A percentile compares a stretch with the other conserved stretches of the same genome.
These are phyloP conservation scores for Vanrija sp. DNA, from an alignment of 1,284 basidiomycete genomes.

Conservation along the genomic window DNA sequence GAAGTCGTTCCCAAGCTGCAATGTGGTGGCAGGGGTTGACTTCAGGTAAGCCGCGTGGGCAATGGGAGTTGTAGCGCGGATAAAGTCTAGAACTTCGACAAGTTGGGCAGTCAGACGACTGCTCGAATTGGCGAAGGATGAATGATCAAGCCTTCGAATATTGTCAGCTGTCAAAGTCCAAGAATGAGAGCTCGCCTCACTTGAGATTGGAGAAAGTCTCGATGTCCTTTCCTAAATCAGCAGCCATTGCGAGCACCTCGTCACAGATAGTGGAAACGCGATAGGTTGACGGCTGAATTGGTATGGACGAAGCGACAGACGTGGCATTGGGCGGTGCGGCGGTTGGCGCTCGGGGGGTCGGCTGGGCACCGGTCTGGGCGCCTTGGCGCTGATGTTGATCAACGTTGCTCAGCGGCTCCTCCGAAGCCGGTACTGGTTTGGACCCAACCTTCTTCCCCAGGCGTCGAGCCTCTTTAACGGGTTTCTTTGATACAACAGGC, in stretches of 20 bases:
- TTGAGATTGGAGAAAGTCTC: not conserved
- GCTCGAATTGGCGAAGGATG: not conserved
- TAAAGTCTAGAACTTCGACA: slow-evolving; percentile 6
- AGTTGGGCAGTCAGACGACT: slow-evolving; percentile 1
- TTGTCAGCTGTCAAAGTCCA: not conserved
- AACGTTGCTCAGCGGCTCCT: too few relatives aligned
- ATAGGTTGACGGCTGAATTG: slow-evolving; percentile 10
- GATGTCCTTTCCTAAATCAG: not conserved
- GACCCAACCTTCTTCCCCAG: not conserved
- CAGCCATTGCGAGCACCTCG: slow-evolving; percentile 59
- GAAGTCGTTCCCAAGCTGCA: slow-evolving; percentile 86
- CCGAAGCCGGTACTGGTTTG: not conserved
- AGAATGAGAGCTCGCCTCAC: not conserved
- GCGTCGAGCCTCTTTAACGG: slow-evolving; percentile 28
- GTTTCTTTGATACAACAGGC: not conserved
- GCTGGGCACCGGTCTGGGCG: too few relatives aligned
- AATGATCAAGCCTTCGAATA: not conserved
- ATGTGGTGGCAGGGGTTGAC: slow-evolving; percentile 58
- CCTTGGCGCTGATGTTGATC: too few relatives aligned
- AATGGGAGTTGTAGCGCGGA: slow-evolving; percentile 60
- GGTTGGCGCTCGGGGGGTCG: too few relatives aligned
- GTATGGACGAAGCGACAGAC: slow-evolving; percentile 2
- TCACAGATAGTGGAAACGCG: slow-evolving; percentile 46
- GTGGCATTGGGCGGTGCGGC: too few relatives aligned
- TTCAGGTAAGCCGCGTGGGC: slow-evolving; percentile 62